These are phyloP conservation scores for Umbilicaria muhlenbergii DNA, from an alignment of 495 filamentous ascomycete genomes.

Conservation along the genomic window DNA sequence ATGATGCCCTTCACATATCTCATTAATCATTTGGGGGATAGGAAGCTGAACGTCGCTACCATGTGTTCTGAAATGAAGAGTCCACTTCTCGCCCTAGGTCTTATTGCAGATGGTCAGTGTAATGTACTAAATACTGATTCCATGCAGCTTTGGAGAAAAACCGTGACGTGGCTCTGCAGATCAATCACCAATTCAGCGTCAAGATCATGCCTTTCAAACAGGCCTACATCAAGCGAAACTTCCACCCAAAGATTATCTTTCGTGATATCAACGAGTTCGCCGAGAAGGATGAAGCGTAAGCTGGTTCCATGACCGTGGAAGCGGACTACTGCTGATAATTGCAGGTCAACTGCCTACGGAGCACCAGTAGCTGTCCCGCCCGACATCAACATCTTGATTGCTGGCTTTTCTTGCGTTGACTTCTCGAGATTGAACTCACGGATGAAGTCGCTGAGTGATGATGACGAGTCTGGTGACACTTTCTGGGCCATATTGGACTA, in stretches of 20 bases:
- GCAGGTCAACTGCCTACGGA: conserved; percentile 59
- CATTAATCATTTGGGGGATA: conserved; percentile 21
- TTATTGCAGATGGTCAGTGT: conserved; percentile 29
- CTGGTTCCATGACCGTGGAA: conserved; percentile 9
- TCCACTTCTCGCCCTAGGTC: conserved; percentile 50
- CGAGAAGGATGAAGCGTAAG: conserved; percentile 37
- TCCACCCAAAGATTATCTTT: conserved; percentile 45
- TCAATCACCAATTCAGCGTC: conserved; percentile 58
- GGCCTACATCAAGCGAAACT: conserved; percentile 66
- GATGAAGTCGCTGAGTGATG: conserved; percentile 24
- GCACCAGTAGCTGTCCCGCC: conserved; percentile 38
- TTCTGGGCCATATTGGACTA: conserved; percentile 49
- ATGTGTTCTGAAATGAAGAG: conserved; percentile 76
- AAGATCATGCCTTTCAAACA: conserved; percentile 72
- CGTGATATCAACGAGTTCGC: conserved; percentile 51
- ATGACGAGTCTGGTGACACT: conserved; percentile 55
- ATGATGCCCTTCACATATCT: conserved; percentile 19
- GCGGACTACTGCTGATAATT: conserved; percentile 11
- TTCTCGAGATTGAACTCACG: conserved; percentile 32
- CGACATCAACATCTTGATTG: conserved; percentile 51
- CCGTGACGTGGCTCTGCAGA: conserved; percentile 19
- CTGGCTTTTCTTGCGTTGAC: conserved; percentile 68
- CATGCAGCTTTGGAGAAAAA: conserved; percentile 18
- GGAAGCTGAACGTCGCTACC: conserved; percentile 44
- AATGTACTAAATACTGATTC: conserved; percentile 1